Conservation (phyloP, 1,284 basidiomycete genomes). For the Apiotrichum sp. region DNA sequence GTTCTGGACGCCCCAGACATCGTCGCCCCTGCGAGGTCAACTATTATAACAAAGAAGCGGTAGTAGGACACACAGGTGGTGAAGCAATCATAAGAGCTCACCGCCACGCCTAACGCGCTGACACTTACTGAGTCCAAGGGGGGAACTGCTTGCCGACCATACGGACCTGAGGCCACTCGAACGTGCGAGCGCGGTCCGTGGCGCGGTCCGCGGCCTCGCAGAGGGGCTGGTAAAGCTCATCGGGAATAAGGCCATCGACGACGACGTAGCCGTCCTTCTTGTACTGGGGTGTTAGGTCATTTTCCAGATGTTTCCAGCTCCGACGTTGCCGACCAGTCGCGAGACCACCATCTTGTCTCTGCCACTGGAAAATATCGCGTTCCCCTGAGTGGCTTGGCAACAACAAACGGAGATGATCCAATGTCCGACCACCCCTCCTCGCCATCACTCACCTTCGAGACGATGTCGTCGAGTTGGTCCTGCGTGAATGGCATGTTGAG, state of each 20-base stretch:
- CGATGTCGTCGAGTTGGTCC: conserved; percentile 19
- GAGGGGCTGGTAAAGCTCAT: conserved; percentile 49
- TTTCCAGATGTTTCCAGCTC: neutral
- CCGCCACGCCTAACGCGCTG: neutral
- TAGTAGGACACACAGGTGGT: no score
- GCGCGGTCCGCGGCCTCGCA: conserved; percentile 54
- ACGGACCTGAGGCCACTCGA: conserved; percentile 62
- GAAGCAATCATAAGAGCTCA: no score
- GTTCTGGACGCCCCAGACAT: conserved; percentile 67
- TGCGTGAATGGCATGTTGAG: conserved; percentile 17
- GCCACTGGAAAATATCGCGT: neutral
- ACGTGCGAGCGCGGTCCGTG: conserved; percentile 56
- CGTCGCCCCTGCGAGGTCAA: neutral
- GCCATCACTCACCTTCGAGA: conserved; percentile 13
- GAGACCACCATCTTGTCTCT: neutral
- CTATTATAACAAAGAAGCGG: neutral
- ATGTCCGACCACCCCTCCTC: neutral
- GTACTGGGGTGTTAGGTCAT: conserved; percentile 46
- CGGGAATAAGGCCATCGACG: conserved; percentile 57
- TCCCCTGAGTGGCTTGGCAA: neutral
- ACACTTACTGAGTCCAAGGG: conserved; percentile 53
- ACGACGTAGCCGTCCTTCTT: conserved; percentile 66
- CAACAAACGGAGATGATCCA: neutral
- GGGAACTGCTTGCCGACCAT: conserved; percentile 78
- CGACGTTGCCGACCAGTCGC: no score